Evolutionary conservation across 148 eudicot species (phyloP), one percentile per base, ranked within the genome.

Genomic region (Bassia scoparia): DNA sequence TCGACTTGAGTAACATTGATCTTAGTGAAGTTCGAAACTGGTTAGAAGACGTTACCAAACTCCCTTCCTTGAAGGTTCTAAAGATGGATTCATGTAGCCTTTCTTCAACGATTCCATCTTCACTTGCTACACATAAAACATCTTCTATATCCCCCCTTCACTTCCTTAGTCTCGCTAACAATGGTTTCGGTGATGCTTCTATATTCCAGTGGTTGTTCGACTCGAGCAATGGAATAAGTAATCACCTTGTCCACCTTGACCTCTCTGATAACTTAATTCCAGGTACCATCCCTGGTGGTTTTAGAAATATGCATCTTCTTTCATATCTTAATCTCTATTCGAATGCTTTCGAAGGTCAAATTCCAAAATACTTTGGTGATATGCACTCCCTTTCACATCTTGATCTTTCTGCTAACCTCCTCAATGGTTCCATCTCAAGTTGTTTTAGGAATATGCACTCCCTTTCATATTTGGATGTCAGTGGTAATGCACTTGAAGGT

Each of bases 191-290:
- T 52, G 76, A 73, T 17, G 18, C 69, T 10, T 73, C 76, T 11
- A 73, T 73, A 62, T 73, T 73, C 11, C 34, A 50, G 46, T 73
- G 76, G 76, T 62, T 73, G 76, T 63, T 52, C 31, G 63, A 73
- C 49, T 63, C 24, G 76, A 63, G 31, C 46, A 41, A 41, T 21
- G 76, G 61, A 63, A 31, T 73, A 26, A 30, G 38, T 20, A 63
- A 49, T n/a, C 54, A 3, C 44, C 61, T 73, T 50, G 46, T n/a
- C n/a, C n/a, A n/a, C n/a, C n/a, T n/a, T n/a, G n/a, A 59, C 62
- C 62, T 59, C 34, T 59, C 34, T 27, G 62, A 59, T 59, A 59
- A 59, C 62, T 26, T 34, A 41, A 29, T 65, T 38, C 48, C 44
- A 41, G 69, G 69, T 41, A 11, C 69, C 69, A 65, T 65, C 29